Base-by-base conservation (phyloP, 2,329 filamentous ascomycete species). In the Botrytis elliptica region DNA sequence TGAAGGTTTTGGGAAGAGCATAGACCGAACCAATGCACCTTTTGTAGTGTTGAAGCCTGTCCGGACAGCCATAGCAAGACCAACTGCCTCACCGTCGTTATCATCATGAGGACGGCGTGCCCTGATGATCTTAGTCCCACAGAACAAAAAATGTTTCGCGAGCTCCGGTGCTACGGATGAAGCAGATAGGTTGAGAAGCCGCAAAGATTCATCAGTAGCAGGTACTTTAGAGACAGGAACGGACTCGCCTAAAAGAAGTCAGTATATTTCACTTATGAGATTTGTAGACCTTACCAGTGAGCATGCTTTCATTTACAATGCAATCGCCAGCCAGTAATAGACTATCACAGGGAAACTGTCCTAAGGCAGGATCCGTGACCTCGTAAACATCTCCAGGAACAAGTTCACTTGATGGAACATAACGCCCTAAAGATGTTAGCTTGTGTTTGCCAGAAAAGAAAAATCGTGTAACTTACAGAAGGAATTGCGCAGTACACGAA, bases 281-380 rank as follows among this genome's bases (percentile, higher is more conserved):
- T 29, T 33, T 25, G 25, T 40, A 65, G 9, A 42, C 20, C 80
- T 76, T 80, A 87, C 85, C 90, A 57, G 96, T 99, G 52, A 99
- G 88, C 96, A 99, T 99, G 84, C 96, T 98, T 83, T 99, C 96
- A 80, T 99, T 99, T 77, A 99, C 95, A 76, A 99, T 98, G 80
- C 95, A 98, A 83, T 99, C 97, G 59, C 96, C 97, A 70, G 93
- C 93, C 0, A 99, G 87, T 9, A 99, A 85, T 49, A 99, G 85
- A 82, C 95, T 97, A 82, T 99, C 96, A 79, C 93, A 96, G 0
- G 96, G 96, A 75, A 98, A 92, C 78, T 97, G 93, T 5, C 89
- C 89, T 40, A 99, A 85, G 25, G 91, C 94, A 2, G 96, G 96
- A 82, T 99, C 97, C 73, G 95, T 98, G 68, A 99, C 89, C 85